Evolutionary conservation across 208 protist species (phyloP).

Genomic region (Herpetomonas tarakana): DNA sequence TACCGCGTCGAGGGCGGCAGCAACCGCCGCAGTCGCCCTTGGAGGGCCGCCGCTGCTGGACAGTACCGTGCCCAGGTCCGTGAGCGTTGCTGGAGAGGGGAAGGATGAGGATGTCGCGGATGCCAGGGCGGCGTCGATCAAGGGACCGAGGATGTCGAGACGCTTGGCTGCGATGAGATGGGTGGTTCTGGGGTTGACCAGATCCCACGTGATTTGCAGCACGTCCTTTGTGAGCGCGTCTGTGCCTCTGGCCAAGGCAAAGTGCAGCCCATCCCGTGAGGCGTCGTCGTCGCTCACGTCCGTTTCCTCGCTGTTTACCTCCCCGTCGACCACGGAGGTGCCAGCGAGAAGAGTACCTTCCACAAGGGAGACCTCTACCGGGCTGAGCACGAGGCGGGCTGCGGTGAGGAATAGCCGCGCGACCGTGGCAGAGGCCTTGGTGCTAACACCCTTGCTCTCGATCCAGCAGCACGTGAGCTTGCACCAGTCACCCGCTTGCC

Average conservation of each 20-base stretch:
- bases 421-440: too few species aligned
- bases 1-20: neutral
- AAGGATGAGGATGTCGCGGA: neutral
- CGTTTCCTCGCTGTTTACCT: too few species aligned
- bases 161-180: constrained; percentile 9
- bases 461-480: too few species aligned
- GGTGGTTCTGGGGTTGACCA: constrained; percentile 27
- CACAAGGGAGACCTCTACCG: too few species aligned
- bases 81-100: neutral
- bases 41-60: neutral
- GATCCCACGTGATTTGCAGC: constrained; percentile 53
- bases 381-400: too few species aligned
- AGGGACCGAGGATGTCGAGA: constrained; percentile 8
- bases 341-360: too few species aligned
- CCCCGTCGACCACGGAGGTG: too few species aligned
- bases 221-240: constrained; percentile 19
- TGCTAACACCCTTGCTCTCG: too few species aligned
- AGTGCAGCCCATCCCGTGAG: too few species aligned
- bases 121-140: neutral
- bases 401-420: too few species aligned
- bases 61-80: neutral
- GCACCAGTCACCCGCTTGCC: too few species aligned
- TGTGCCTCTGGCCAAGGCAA: constrained; percentile 9
- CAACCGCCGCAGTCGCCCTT: neutral
- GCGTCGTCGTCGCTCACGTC: too few species aligned